Evolutionary conservation across 202 grass and related monocot species (phyloP).

Genomic region (Schoenoplectus tabernaemontani): DNA sequence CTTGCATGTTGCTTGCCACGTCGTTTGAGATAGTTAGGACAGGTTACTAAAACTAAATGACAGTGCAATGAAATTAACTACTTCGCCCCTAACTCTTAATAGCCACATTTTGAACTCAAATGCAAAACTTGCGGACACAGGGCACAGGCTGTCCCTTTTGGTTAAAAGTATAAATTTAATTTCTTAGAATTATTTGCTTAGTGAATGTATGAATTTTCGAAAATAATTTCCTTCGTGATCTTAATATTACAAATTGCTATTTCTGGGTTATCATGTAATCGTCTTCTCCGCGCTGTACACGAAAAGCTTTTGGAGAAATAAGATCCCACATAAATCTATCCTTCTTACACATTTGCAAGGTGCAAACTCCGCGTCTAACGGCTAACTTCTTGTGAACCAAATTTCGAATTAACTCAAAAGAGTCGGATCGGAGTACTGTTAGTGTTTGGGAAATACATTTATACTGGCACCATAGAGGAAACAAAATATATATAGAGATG

Average conservation of each 20-base stretch:
- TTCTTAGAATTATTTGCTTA: background rate
- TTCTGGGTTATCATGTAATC: constrained; percentile 33
- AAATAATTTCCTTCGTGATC: background rate
- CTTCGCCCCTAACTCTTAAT: background rate
- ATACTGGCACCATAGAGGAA: background rate
- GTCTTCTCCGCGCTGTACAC: constrained; percentile 73
- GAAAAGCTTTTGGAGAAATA: constrained; percentile 62
- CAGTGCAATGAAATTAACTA: background rate
- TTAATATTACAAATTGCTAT: constrained; percentile 2
- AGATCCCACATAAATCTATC: constrained; percentile 14
- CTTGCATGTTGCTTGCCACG: background rate
- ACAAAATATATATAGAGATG: background rate
- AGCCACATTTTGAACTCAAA: background rate
- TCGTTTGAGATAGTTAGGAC: background rate
- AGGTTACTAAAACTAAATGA: background rate
- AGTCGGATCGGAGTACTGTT: background rate
- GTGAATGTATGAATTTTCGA: background rate
- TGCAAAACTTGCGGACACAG: background rate
- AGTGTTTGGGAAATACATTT: background rate
- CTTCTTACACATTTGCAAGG: constrained; percentile 16
- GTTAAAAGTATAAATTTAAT: background rate
- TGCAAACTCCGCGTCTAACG: background rate
- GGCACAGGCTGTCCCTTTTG: background rate
- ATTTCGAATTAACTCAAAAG: constrained; percentile 3
- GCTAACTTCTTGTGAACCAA: background rate